Conservation (phyloP, 208 protist genomes). For the Wallacemonas rigidus region DNA sequence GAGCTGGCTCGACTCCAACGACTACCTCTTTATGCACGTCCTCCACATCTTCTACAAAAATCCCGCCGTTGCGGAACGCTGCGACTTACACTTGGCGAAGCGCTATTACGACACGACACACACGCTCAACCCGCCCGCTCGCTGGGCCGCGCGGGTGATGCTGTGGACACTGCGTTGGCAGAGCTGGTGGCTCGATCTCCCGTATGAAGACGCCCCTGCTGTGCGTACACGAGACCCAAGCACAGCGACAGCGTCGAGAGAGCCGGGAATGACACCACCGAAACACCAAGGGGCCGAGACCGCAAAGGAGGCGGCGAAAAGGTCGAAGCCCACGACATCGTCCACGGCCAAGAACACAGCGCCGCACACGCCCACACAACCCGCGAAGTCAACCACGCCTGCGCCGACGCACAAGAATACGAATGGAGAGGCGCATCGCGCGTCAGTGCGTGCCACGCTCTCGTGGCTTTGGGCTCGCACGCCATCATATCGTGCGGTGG, state of each 20-base stretch:
- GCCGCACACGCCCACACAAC: too few relatives aligned
- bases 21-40: slow-evolving; percentile 2
- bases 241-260: neutral
- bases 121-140: slow-evolving; percentile 3
- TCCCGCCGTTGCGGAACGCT: neutral
- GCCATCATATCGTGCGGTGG: slow-evolving; percentile 22
- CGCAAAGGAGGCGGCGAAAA: too few relatives aligned
- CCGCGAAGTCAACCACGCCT: too few relatives aligned
- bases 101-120: slow-evolving; percentile 38
- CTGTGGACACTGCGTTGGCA: slow-evolving; percentile 6
- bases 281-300: too few relatives aligned
- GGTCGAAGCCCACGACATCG: too few relatives aligned
- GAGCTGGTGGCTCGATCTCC: slow-evolving; percentile 16
- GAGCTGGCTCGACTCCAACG: slow-evolving; percentile 7
- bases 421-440: too few relatives aligned
- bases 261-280: neutral
- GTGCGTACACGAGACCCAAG: neutral
- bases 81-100: slow-evolving; percentile 46
- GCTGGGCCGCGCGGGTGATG: slow-evolving; percentile 1
- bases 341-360: too few relatives aligned
- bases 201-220: neutral
- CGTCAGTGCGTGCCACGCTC: neutral
- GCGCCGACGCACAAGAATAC: too few relatives aligned
- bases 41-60: slow-evolving; percentile 11
- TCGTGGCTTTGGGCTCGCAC: slow-evolving; percentile 14